Conservation (phyloP, 192 early-diverging fungal genomes). For the Tieghemiomyces parasiticus region DNA sequence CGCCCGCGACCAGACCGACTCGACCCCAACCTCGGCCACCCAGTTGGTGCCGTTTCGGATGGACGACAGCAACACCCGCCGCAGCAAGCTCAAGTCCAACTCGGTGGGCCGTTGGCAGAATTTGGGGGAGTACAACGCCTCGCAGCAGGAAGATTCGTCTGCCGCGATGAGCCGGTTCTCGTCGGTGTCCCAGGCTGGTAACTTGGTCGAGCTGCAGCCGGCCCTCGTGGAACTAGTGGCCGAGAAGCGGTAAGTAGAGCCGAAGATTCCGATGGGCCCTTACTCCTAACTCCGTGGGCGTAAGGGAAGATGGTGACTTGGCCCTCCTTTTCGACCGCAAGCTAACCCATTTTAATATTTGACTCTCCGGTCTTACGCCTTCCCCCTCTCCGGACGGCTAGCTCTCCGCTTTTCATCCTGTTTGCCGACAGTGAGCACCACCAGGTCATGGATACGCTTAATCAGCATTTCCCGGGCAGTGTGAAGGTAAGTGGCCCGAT, state of each 20-base stretch:
- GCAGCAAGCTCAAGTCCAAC: background rate
- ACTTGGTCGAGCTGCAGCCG: background rate
- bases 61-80: background rate
- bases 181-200: background rate
- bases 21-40: no score
- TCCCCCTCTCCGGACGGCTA: no score
- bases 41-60: background rate
- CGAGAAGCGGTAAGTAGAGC: no score
- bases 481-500: background rate
- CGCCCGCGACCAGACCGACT: no score
- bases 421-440: background rate
- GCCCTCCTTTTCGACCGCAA: no score
- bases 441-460: background rate
- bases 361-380: no score
- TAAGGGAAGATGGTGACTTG: no score
- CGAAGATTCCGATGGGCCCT: no score
- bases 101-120: background rate
- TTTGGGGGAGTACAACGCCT: background rate
- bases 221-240: no score
- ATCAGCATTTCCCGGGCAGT: background rate
- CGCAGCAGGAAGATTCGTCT: background rate
- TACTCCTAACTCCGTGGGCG: no score
- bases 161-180: background rate
- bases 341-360: no score
- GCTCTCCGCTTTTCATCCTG: background rate